Percentiles rank a stretch among this genome's conserved stretches.
These are phyloP conservation scores for Conringia planisiliqua DNA, from an alignment of 345 rosid species.

Conservation along the genomic window DNA sequence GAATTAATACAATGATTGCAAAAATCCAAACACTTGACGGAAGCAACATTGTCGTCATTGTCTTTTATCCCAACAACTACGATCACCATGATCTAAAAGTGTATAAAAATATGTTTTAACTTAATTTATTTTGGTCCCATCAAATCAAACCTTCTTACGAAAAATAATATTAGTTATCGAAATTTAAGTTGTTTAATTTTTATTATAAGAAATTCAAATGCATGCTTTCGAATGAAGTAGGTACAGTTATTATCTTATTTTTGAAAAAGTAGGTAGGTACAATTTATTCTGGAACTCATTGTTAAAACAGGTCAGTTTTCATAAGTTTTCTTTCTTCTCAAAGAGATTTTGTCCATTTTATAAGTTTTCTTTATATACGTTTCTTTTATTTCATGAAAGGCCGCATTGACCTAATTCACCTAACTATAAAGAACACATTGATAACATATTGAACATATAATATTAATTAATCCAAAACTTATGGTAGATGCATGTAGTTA, in stretches of 20 bases:
- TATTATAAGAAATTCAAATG: background rate
- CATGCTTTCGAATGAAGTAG: conserved; percentile 25
- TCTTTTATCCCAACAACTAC: conserved; percentile 33
- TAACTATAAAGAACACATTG: background rate
- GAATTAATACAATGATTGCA: conserved; percentile 18
- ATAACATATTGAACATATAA: background rate
- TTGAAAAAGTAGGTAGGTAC: conserved; percentile 20
- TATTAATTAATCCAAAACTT: background rate
- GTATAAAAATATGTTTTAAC: background rate
- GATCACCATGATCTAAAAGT: conserved; percentile 26
- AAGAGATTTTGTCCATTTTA: too few species aligned
- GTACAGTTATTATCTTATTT: conserved; percentile 1
- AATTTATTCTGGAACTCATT: conserved; percentile 3
- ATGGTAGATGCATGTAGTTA: too few species aligned
- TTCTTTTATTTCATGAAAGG: conserved; percentile 12
- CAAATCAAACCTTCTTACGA: conserved; percentile 10
- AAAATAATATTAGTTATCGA: background rate
- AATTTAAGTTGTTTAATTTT: background rate
- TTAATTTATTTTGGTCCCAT: background rate
- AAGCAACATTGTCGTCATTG: conserved; percentile 27
- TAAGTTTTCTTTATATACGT: background rate
- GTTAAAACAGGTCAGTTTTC: conserved; percentile 13
- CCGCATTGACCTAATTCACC: conserved; percentile 32
- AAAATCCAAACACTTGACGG: conserved; percentile 34
- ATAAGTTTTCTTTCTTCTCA: background rate